Percentiles rank a stretch among this genome's conserved stretches.
These are phyloP conservation scores for Tilletiaria anomala DNA, from an alignment of 1,284 basidiomycete genomes.

Conservation along the genomic window DNA sequence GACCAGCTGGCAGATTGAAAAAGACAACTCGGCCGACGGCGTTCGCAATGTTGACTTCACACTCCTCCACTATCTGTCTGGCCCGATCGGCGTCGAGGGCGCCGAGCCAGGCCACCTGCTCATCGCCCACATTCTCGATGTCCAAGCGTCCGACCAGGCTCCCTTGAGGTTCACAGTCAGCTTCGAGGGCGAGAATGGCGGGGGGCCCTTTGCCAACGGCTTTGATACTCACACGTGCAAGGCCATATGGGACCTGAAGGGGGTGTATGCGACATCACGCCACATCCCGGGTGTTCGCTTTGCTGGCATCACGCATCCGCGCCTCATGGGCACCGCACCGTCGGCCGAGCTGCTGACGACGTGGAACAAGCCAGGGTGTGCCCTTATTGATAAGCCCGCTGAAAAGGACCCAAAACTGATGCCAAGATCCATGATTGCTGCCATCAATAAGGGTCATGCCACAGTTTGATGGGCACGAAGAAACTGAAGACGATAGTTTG, in stretches of 20 bases:
- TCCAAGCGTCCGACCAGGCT: conserved; percentile 58
- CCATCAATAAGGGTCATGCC: too few species aligned
- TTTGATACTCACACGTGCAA: conserved; percentile 58
- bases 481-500: background rate
- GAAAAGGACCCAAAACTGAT: conserved; percentile 36
- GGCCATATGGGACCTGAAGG: conserved; percentile 10
- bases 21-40: conserved; percentile 43
- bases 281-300: conserved; percentile 67
- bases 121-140: conserved; percentile 62
- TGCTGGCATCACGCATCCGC: conserved; percentile 61
- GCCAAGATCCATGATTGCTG: too few species aligned
- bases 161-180: conserved; percentile 58
- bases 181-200: conserved; percentile 22
- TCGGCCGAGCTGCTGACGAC: conserved; percentile 55
- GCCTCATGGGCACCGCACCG: conserved; percentile 54
- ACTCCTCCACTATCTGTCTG: conserved; percentile 58
- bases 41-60: conserved; percentile 49
- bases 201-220: conserved; percentile 57
- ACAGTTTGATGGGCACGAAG: too few species aligned
- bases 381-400: conserved; percentile 49
- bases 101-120: conserved; percentile 65
- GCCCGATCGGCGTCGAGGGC: conserved; percentile 58
- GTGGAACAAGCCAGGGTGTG: conserved; percentile 60
- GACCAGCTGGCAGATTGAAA: conserved; percentile 17
- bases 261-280: conserved; percentile 35